Percentiles rank a stretch among this genome's conserved stretches.
phyloP scores from a whole-genome alignment of 2,329 filamentous ascomycete genomes.

The Sporothrix schenckii region DNA sequence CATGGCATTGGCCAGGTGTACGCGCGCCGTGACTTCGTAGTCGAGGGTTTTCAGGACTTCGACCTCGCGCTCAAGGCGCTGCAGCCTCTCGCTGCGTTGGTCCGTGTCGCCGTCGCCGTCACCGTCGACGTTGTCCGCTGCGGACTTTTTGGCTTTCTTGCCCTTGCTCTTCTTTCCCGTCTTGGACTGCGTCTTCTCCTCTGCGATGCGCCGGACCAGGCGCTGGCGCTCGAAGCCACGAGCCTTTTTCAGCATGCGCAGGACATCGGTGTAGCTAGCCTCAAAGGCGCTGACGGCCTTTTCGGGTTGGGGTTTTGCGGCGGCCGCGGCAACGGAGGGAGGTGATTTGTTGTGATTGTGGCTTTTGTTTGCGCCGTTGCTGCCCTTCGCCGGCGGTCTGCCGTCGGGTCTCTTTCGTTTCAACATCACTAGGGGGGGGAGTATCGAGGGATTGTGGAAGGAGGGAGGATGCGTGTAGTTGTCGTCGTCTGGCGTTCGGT shows the following conservation, averaged over 20 bases:
- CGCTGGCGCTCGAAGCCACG: constrained; percentile 81
- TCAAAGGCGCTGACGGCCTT: constrained; percentile 33
- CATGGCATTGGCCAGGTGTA: constrained; percentile 59
- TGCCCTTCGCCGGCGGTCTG: constrained; percentile 49
- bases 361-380: constrained; percentile 41
- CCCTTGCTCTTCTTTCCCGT: constrained; percentile 16
- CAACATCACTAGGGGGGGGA: constrained; percentile 47
- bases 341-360: not conserved
- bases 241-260: constrained; percentile 69
- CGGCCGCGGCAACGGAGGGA: not conserved
- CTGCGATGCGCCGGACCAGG: constrained; percentile 61
- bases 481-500: not conserved
- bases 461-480: not conserved
- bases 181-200: constrained; percentile 44
- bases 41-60: constrained; percentile 62
- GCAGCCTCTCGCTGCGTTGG: constrained; percentile 52
- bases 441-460: not conserved
- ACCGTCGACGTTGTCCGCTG: not conserved
- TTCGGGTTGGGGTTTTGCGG: constrained; percentile 30
- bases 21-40: constrained; percentile 59
- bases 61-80: constrained; percentile 65
- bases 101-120: constrained; percentile 32
- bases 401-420: constrained; percentile 60
- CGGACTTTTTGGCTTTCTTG: constrained; percentile 7
- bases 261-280: constrained; percentile 53